These are phyloP conservation scores for Cyberlindnera sargentensis DNA, from an alignment of 805 yeast species.

Conservation along the genomic window DNA sequence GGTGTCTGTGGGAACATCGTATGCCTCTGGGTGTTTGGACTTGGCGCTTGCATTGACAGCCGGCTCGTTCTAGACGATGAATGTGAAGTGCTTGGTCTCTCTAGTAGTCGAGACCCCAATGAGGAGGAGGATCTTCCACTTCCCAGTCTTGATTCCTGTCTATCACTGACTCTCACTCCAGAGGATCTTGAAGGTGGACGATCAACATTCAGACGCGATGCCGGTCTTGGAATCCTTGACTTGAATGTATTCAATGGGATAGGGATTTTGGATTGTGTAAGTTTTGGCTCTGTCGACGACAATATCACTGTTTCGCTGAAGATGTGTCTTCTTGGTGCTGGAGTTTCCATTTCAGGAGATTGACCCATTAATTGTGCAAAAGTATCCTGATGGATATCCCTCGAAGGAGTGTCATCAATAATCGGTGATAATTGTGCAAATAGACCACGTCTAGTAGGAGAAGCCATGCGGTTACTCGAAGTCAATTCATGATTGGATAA, in stretches of 20 bases:
- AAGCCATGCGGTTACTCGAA: not conserved
- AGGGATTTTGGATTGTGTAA: slow-evolving; percentile 10
- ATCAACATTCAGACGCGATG: slow-evolving; percentile 13
- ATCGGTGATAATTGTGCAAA: not conserved
- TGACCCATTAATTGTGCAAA: slow-evolving; percentile 7
- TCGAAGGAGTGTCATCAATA: not conserved
- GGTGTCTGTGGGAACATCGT: slow-evolving; percentile 23
- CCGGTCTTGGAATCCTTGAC: slow-evolving; percentile 21
- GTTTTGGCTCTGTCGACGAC: not conserved
- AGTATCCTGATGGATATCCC: slow-evolving; percentile 9
- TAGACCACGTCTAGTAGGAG: not conserved
- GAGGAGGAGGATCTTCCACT: slow-evolving; percentile 10
- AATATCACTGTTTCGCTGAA: slow-evolving; percentile 5
- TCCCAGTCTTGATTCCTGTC: slow-evolving; percentile 1
- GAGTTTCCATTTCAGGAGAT: slow-evolving; percentile 13
- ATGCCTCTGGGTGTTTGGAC: slow-evolving; percentile 7
- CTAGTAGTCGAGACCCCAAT: slow-evolving; percentile 4
- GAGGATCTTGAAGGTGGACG: slow-evolving; percentile 9
- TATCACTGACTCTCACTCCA: not conserved
- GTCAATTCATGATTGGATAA: not conserved
- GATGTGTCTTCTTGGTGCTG: slow-evolving; percentile 11
- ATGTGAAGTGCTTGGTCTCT: slow-evolving; percentile 15
- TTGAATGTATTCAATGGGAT: slow-evolving; percentile 4
- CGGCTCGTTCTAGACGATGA: slow-evolving; percentile 11
- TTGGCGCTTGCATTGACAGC: slow-evolving; percentile 6